Evolutionary conservation across 257 asterid genomes (phyloP).

Genomic region (Scutellaria baicalensis): DNA sequence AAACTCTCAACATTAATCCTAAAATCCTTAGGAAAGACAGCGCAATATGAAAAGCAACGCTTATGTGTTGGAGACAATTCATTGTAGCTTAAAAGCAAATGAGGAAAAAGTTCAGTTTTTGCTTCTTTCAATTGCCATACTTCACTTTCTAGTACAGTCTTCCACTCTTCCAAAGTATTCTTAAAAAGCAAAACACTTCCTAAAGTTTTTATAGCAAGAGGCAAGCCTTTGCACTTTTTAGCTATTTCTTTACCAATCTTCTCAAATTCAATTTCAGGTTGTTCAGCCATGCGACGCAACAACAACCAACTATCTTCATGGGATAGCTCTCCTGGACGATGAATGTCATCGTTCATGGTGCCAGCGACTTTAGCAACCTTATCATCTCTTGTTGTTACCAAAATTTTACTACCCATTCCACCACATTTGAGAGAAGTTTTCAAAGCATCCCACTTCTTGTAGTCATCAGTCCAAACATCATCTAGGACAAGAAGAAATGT

Average conservation of each 20-base stretch:
- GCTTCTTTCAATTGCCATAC: conserved; percentile 25
- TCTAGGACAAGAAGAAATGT: neutral
- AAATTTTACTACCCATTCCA: neutral
- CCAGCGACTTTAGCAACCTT: neutral
- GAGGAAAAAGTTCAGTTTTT: conserved; percentile 16
- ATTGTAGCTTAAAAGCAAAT: conserved; percentile 19
- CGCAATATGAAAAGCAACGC: conserved; percentile 42
- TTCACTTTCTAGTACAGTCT: conserved; percentile 19
- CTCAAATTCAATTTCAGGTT: conserved; percentile 9
- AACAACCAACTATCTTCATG: neutral
- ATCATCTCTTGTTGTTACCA: neutral
- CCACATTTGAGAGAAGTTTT: neutral
- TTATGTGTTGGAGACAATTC: conserved; percentile 19
- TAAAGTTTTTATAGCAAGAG: conserved; percentile 35
- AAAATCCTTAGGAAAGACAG: conserved; percentile 30
- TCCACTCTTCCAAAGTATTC: conserved; percentile 24
- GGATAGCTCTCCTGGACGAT: neutral
- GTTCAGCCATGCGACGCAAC: conserved; percentile 11
- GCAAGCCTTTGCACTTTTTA: conserved; percentile 33
- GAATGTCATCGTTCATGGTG: neutral
- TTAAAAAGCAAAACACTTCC: conserved; percentile 30
- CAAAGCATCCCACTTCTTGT: neutral
- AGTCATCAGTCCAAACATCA: neutral
- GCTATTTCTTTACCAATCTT: conserved; percentile 26
- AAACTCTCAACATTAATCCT: conserved; percentile 25